Base-by-base conservation (phyloP, 2,329 filamentous ascomycete genomes). In the Neonectria neomacrospora region DNA sequence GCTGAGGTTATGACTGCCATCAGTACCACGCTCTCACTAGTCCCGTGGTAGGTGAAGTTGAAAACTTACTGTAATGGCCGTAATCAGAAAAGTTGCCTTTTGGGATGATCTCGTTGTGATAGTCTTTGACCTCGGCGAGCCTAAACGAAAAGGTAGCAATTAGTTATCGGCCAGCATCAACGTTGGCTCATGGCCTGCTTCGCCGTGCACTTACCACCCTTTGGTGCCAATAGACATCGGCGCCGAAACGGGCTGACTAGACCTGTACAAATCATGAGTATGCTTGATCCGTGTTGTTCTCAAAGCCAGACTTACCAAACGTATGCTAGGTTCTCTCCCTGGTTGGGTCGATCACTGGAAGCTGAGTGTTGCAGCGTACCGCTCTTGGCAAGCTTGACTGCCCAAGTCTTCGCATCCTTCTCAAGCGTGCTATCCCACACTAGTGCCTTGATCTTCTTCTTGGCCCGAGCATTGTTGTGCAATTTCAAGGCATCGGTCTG, bases 1-100 rank as follows among this genome's bases (percentile, higher is more conserved):
- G 77, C 71, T 73, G 8, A 10, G 1, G 4, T n/a, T 4, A 0
- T 37, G 9, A 22, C 10, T 11, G 9, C 54, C 22, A 23, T 34
- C 20, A 47, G n/a, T 8, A 11, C 1, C 1, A 2, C 1, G 3
- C 5, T 3, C 16, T 34, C 4, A 1, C 34, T 11, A 11, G 2
- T 14, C 2, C 3, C 10, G n/a, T 10, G 2, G 9, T 9, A 1
- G 1, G 2, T 28, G 0, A 2, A 1, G 2, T 5, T 0, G n/a
- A 8, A 3, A 1, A 51, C 73, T 58, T 62, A 74, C 71, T 75
- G 44, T 76, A 75, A 56, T 75, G 74, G 0, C 74, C 74, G 56
- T 75, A 75, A 5, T 44, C 23, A 2, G 63, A 58, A 45, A 73
- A 73, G 12, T 69, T 64, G 0, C 71, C 71, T 44, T 71, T 51